Evolutionary conservation across 2,329 filamentous ascomycete species (phyloP).

Genomic region (Exutisphaerella laricina): DNA sequence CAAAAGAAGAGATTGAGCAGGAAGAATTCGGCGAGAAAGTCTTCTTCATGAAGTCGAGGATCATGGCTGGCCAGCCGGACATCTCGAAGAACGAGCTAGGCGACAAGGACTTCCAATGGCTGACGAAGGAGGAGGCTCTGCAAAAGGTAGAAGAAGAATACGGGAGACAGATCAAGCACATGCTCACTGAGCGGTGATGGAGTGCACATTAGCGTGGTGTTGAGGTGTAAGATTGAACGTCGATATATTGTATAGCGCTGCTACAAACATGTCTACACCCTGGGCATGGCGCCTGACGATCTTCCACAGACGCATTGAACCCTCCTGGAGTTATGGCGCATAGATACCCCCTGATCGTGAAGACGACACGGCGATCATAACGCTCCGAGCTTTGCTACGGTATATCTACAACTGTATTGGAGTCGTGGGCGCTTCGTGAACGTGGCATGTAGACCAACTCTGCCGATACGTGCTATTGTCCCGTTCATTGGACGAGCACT

Average conservation of each 20-base stretch:
- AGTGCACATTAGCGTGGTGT: neutral
- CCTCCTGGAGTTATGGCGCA: too few species aligned
- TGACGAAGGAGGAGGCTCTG: slow-evolving; percentile 81
- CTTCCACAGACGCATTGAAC: too few species aligned
- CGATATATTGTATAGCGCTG: slow-evolving; percentile 1
- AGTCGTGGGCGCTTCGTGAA: too few species aligned
- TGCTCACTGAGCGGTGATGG: slow-evolving; percentile 68
- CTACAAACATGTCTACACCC: too few species aligned
- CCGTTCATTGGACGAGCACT: too few species aligned
- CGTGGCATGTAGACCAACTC: too few species aligned
- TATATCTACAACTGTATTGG: too few species aligned
- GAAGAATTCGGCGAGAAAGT: slow-evolving; percentile 66
- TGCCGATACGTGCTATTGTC: too few species aligned
- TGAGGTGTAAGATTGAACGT: neutral
- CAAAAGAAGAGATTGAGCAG: slow-evolving; percentile 28
- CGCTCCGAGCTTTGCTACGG: too few species aligned
- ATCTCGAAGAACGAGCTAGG: slow-evolving; percentile 65
- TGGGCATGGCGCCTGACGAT: too few species aligned
- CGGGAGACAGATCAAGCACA: slow-evolving; percentile 70
- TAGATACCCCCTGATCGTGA: too few species aligned
- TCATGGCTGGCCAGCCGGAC: slow-evolving; percentile 94
- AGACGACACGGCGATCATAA: too few species aligned
- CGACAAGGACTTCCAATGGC: slow-evolving; percentile 81
- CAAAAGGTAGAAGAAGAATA: slow-evolving; percentile 59
- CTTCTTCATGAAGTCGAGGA: slow-evolving; percentile 94